Evolutionary conservation across 1,139 yeast species (phyloP).

Genomic region (Saccharomycopsis hybrid): DNA sequence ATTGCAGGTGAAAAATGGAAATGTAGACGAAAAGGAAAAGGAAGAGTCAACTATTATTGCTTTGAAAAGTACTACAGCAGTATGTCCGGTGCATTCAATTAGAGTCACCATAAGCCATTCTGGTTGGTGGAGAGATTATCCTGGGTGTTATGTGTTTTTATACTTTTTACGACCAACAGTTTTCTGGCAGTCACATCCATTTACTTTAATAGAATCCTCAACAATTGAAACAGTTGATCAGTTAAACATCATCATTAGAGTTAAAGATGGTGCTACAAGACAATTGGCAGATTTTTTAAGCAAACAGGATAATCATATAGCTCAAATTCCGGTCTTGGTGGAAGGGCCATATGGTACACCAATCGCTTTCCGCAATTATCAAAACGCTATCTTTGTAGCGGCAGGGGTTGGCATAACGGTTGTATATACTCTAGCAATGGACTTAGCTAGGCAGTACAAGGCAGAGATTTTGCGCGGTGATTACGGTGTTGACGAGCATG

Average conservation of each 20-base stretch:
- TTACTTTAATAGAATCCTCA: slow-evolving; percentile 36
- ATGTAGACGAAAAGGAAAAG: not conserved
- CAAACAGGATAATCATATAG: slow-evolving; percentile 26
- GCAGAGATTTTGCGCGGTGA: slow-evolving; percentile 24
- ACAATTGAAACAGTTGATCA: slow-evolving; percentile 30
- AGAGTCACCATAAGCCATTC: slow-evolving; percentile 34
- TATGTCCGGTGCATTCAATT: slow-evolving; percentile 26
- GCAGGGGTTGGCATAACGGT: slow-evolving; percentile 39
- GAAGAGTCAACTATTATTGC: not conserved
- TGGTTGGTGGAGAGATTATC: slow-evolving; percentile 36
- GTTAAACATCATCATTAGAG: slow-evolving; percentile 32
- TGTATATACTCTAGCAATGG: slow-evolving; percentile 32
- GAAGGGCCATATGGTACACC: slow-evolving; percentile 39
- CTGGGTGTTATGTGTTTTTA: slow-evolving; percentile 36
- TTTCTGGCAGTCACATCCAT: slow-evolving; percentile 54
- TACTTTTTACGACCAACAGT: slow-evolving; percentile 31
- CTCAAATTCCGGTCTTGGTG: slow-evolving; percentile 29
- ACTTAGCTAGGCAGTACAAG: slow-evolving; percentile 30
- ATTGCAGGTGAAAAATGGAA: not conserved
- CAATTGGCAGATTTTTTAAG: slow-evolving; percentile 28
- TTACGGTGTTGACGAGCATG: slow-evolving; percentile 9
- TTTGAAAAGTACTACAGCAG: not conserved
- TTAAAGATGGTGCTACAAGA: slow-evolving; percentile 34
- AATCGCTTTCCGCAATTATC: slow-evolving; percentile 32
- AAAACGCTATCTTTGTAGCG: slow-evolving; percentile 33